Percentiles rank a stretch among this genome's conserved stretches.
phyloP scores from a whole-genome alignment of 2,329 filamentous ascomycete genomes.

The Pleomassaria siparia region DNA sequence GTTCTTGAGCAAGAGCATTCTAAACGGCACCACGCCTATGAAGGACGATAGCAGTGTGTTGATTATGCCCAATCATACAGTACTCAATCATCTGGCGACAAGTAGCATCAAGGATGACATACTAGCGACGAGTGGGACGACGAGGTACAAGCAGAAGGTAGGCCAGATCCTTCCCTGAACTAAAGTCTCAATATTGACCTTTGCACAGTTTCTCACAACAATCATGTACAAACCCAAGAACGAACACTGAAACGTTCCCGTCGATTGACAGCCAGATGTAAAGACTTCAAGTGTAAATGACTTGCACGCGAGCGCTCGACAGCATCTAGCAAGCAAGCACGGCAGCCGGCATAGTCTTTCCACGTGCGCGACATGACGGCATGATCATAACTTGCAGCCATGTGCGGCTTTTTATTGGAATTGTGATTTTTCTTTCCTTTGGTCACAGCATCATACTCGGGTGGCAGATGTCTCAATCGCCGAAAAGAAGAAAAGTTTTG shows the following conservation, averaged over 20 bases:
- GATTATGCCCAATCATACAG: slow-evolving; percentile 95
- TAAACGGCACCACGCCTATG: slow-evolving; percentile 87
- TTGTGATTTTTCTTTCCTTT: too few relatives aligned
- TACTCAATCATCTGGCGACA: slow-evolving; percentile 93
- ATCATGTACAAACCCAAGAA: slow-evolving; percentile 93
- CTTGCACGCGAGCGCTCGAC: neutral
- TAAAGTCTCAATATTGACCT: too few relatives aligned
- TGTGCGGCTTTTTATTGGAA: too few relatives aligned
- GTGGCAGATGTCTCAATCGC: too few relatives aligned
- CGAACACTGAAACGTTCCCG: neutral
- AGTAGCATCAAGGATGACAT: slow-evolving; percentile 98
- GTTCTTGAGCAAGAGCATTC: slow-evolving; percentile 89
- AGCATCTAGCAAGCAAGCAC: neutral
- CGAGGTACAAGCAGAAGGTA: slow-evolving; percentile 95
- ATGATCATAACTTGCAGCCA: neutral
- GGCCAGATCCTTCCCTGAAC: slow-evolving; percentile 26
- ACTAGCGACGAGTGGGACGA: slow-evolving; percentile 91
- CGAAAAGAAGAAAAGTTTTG: too few relatives aligned
- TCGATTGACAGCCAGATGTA: neutral
- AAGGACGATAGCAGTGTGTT: slow-evolving; percentile 98
- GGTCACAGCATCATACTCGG: too few relatives aligned
- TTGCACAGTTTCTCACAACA: slow-evolving; percentile 83
- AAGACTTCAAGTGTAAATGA: neutral
- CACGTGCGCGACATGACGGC: neutral
- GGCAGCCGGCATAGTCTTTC: neutral